These are phyloP conservation scores for Heliamphora exappendiculata DNA, from an alignment of 148 eudicot genomes.

Conservation along the genomic window DNA sequence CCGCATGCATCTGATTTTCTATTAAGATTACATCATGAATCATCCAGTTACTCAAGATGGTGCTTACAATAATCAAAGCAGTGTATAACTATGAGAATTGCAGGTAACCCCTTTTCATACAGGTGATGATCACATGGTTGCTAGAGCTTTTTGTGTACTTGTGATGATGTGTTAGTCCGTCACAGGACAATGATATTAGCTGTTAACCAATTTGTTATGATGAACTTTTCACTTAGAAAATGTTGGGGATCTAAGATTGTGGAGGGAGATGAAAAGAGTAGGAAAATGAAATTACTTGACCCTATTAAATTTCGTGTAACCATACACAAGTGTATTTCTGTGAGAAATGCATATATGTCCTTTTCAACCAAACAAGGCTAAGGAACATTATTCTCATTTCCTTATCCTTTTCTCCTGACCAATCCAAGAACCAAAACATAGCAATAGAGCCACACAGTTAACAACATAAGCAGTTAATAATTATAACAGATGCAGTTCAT, in stretches of 20 bases:
- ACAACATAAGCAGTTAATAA: background rate
- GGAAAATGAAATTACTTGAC: background rate
- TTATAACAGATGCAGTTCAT: background rate
- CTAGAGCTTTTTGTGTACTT: background rate
- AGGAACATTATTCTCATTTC: background rate
- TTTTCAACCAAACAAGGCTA: background rate
- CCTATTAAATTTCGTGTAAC: background rate
- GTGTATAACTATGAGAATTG: background rate
- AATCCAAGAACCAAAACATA: background rate
- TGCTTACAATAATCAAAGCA: background rate
- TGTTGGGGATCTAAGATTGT: background rate
- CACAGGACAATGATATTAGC: background rate
- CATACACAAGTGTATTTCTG: background rate
- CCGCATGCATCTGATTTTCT: background rate
- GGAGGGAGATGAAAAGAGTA: background rate
- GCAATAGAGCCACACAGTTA: background rate
- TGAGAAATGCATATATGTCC: background rate
- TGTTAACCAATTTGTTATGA: background rate
- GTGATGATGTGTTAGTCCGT: background rate
- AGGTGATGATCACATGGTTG: background rate
- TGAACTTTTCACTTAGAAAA: background rate
- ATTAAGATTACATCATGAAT: too few species aligned
- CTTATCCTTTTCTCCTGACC: background rate
- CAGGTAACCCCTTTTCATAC: background rate
- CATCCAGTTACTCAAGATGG: background rate